Conservation (phyloP, 305 asterid genomes). For the Fraxinus velutina region DNA sequence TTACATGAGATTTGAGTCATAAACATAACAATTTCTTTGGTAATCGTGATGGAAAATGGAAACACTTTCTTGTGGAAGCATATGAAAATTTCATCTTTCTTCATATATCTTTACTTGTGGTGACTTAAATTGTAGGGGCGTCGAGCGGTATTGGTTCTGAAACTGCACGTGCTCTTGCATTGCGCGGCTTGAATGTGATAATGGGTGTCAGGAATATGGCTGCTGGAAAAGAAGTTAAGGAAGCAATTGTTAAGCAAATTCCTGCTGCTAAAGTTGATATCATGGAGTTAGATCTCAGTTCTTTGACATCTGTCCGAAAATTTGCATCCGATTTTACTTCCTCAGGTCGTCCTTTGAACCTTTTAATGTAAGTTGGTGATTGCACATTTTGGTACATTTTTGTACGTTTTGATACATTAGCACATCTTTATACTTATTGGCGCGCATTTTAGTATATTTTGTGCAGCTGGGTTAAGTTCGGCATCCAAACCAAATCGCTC, state of each 20-base stretch:
- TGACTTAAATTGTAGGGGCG: constrained; percentile 49
- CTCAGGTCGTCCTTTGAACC: constrained; percentile 55
- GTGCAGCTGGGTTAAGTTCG: not conserved
- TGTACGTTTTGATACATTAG: not conserved
- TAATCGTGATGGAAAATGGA: not conserved
- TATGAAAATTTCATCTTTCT: not conserved
- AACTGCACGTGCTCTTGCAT: constrained; percentile 75
- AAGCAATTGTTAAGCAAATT: constrained; percentile 44
- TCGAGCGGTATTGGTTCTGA: constrained; percentile 84
- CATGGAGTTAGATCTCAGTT: constrained; percentile 74
- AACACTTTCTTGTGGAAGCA: not conserved
- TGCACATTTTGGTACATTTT: not conserved
- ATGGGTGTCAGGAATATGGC: constrained; percentile 63
- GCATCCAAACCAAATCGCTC: not conserved
- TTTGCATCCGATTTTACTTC: constrained; percentile 63
- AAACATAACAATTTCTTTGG: not conserved
- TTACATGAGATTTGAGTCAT: not conserved
- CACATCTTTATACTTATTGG: not conserved
- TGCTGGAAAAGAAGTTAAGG: constrained; percentile 51
- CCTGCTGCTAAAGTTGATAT: constrained; percentile 66
- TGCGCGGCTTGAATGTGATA: constrained; percentile 69
- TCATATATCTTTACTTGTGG: constrained; percentile 7
- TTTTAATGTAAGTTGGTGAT: constrained; percentile 55
- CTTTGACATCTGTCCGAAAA: constrained; percentile 58
- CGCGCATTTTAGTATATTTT: not conserved